Base-by-base conservation (phyloP, 306 rosid genomes). In the Prunus campanulata region DNA sequence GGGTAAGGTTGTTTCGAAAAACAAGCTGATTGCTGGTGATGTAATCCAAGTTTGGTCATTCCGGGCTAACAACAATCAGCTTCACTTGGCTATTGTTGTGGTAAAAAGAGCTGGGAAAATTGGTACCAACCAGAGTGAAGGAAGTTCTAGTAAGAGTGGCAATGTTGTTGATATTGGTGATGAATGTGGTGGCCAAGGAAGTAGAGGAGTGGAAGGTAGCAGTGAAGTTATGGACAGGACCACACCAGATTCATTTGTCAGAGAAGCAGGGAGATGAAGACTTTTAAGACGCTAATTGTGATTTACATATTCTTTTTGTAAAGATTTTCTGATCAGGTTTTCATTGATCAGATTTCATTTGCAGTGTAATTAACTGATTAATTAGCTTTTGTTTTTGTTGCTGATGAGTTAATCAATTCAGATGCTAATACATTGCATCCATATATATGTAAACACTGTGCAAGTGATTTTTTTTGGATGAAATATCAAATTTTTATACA, bases 11-110 rank as follows among this genome's bases (percentile, higher is more conserved):
- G 16, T 3, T n/a, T 0, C 0, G 49, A 11, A 52, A 32, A 70
- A 70, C 3, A 1, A 24, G 2, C 63, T 70, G 1, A 0, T 9
- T 29, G 1, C 1, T 18, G n/a, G 24, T 19, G 74, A 70, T 19
- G 11, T 30, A 55, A 19, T 52, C 63, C 74, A 70, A 54, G 63
- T 70, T 52, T 71, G 75, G 75, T 71, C 50, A 1, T 71, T 71
- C 18, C 24, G 64, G 46, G 75, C 42, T 6, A 59, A 52, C 3
- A 39, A 16, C 22, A 52, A 52, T 44, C 56, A 32, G n/a, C 75
- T 71, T 30, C 50, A 71, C 75, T 32, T 52, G 42, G 64, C 75
- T 11, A 3, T 52, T 52, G 50, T 52, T 30, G n/a, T 71, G 50
- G 20, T 30, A 11, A 4, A n/a, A 18, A 52, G 42, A 60, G 63